phyloP scores from a whole-genome alignment of 2,329 filamentous ascomycete genomes.

The Calonectria montana region DNA sequence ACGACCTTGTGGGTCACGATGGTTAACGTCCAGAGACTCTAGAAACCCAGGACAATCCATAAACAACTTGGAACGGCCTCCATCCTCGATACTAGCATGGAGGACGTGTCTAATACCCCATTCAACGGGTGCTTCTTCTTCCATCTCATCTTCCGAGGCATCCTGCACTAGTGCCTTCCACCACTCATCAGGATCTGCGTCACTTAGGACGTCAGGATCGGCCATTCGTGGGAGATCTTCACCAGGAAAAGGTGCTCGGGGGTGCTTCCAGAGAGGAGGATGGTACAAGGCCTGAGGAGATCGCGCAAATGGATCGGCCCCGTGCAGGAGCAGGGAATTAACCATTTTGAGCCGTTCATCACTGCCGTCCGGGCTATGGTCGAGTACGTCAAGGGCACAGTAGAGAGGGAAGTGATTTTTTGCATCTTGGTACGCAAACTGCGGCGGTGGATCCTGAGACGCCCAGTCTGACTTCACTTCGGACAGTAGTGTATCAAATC shows the following conservation, averaged over 20 bases:
- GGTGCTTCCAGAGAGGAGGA: background rate
- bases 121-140: background rate
- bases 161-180: background rate
- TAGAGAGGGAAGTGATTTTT: background rate
- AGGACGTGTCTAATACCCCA: background rate
- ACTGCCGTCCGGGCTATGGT: background rate
- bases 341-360: background rate
- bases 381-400: background rate
- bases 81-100: conserved; percentile 4
- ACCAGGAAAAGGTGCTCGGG: background rate
- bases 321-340: background rate
- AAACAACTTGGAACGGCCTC: background rate
- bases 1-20: conserved; percentile 1
- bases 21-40: background rate
- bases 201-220: background rate
- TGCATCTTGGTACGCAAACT: background rate
- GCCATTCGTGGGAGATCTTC: background rate
- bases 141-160: background rate
- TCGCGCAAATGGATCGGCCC: background rate
- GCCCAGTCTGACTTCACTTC: background rate
- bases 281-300: background rate
- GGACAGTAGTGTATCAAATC: background rate
- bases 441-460: background rate
- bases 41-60: background rate
- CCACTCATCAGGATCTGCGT: background rate